Evolutionary conservation across 2,329 filamentous ascomycete species (phyloP).

Genomic region (Nectriaceae sp.): DNA sequence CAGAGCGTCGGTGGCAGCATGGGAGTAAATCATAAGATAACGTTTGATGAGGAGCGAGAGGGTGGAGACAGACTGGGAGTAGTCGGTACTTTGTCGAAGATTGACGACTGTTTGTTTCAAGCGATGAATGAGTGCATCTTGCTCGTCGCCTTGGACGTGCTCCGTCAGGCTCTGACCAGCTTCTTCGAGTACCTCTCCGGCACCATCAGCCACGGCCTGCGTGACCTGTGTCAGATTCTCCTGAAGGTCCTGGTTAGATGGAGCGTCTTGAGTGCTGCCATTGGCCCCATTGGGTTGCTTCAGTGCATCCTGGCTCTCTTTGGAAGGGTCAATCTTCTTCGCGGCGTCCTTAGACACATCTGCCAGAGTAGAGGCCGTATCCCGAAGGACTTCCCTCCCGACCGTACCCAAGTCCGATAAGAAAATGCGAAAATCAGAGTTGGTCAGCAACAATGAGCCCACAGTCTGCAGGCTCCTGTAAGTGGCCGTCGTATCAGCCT

Average conservation of each 20-base stretch:
- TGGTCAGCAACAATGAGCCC: slow-evolving; percentile 81
- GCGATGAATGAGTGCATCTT: slow-evolving; percentile 70
- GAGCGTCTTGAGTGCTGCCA: slow-evolving; percentile 33
- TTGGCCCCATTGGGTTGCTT: slow-evolving; percentile 34
- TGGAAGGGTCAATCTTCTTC: slow-evolving; percentile 70
- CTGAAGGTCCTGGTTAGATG: slow-evolving; percentile 65
- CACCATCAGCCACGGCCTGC: slow-evolving; percentile 54
- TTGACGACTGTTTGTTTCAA: slow-evolving; percentile 76
- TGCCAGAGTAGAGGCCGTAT: slow-evolving; percentile 80
- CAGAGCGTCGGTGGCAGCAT: slow-evolving; percentile 67
- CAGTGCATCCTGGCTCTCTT: slow-evolving; percentile 57
- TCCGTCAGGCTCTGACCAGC: slow-evolving; percentile 72
- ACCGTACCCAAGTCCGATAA: slow-evolving; percentile 78
- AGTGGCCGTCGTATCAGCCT: slow-evolving; percentile 42
- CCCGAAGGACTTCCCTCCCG: slow-evolving; percentile 80
- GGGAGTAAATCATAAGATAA: slow-evolving; percentile 78
- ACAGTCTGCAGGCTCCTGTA: slow-evolving; percentile 84
- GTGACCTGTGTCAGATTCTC: slow-evolving; percentile 57
- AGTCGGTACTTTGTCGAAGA: slow-evolving; percentile 76
- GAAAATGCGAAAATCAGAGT: slow-evolving; percentile 87
- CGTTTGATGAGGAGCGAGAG: slow-evolving; percentile 74
- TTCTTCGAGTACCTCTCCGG: slow-evolving; percentile 54
- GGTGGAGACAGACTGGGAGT: slow-evolving; percentile 82
- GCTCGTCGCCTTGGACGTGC: slow-evolving; percentile 72
- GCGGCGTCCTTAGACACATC: slow-evolving; percentile 74